Evolutionary conservation across 2,329 filamentous ascomycete genomes (phyloP).

Genomic region (Phialophora verrucosa): DNA sequence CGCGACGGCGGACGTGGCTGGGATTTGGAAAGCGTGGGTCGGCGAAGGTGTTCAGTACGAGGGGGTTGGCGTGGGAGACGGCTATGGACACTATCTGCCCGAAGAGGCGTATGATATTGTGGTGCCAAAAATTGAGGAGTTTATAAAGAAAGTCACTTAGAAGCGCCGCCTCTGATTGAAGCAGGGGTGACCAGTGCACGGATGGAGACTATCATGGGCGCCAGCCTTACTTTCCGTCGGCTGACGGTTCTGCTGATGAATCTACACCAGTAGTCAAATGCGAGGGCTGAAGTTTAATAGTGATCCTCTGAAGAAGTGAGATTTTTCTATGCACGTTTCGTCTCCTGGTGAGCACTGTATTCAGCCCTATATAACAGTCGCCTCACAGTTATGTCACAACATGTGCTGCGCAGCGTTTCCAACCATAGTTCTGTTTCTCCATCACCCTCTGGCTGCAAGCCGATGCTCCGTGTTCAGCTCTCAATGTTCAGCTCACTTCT

Average conservation of each 20-base stretch:
- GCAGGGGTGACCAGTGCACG: background rate
- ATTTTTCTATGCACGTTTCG: background rate
- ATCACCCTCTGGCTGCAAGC: background rate
- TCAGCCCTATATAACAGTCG: background rate
- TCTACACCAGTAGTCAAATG: background rate
- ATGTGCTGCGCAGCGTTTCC: background rate
- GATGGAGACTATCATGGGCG: background rate
- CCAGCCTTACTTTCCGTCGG: background rate
- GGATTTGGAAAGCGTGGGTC: constrained; percentile 56
- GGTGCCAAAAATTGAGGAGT: constrained; percentile 29
- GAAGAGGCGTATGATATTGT: constrained; percentile 51
- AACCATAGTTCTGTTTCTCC: background rate
- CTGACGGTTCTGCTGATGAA: background rate
- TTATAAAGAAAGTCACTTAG: constrained; percentile 31
- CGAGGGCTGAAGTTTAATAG: background rate
- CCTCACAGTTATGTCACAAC: background rate
- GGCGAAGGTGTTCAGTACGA: constrained; percentile 32
- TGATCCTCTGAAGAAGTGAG: background rate
- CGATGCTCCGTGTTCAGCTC: background rate
- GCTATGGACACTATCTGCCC: constrained; percentile 54
- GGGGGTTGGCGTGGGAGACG: constrained; percentile 36
- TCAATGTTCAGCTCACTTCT: background rate
- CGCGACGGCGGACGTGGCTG: constrained; percentile 42
- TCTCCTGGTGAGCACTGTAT: background rate
- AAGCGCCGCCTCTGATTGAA: background rate